A percentile compares a stretch with the other conserved stretches of the same genome.
Evolutionary conservation across 2,329 filamentous ascomycete species (phyloP).

Genomic region (Phaeosphaeriaceae sp.): DNA sequence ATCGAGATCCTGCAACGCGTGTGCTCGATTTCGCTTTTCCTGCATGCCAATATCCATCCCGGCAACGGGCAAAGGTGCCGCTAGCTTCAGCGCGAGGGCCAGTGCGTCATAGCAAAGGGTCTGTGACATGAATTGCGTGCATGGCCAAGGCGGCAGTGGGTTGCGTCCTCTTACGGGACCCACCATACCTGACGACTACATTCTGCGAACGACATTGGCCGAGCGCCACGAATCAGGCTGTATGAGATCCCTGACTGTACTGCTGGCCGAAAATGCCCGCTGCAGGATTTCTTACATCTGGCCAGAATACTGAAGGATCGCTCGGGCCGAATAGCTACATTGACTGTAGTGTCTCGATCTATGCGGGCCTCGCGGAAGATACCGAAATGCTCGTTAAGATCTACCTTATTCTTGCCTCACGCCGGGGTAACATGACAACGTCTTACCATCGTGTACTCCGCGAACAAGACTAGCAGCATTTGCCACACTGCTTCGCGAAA

Average conservation of each 20-base stretch:
- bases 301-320: background rate
- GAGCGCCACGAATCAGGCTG: background rate
- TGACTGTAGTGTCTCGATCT: background rate
- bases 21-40: background rate
- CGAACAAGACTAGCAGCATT: background rate
- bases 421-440: background rate
- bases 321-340: background rate
- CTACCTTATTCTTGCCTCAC: background rate
- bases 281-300: background rate
- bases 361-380: background rate
- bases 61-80: background rate
- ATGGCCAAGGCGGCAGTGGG: conserved; percentile 5
- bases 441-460: background rate
- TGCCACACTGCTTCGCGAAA: background rate
- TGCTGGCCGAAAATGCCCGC: background rate
- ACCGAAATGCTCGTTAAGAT: background rate
- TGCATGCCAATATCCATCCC: background rate
- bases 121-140: background rate
- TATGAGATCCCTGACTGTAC: background rate
- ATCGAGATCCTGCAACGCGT: background rate
- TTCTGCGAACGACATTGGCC: background rate
- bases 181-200: background rate
- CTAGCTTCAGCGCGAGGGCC: conserved; percentile 1
- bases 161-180: background rate
- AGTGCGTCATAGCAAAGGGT: background rate